A percentile compares a stretch with the other conserved stretches of the same genome.
Conservation (phyloP, 257 asterid genomes). For the Anisodus acutangulus region DNA sequence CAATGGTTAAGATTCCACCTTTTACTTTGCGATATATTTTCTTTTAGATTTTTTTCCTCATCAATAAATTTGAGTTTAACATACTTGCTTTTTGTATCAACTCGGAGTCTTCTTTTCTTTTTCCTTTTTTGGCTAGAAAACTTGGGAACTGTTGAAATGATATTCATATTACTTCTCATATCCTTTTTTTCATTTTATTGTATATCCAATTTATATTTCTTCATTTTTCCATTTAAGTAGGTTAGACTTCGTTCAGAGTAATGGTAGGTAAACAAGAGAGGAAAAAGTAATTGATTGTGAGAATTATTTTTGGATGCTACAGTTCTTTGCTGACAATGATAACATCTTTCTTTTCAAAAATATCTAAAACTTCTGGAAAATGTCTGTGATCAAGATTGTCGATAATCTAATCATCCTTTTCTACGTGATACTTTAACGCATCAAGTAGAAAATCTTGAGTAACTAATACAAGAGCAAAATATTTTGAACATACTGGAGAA, state of each 20-base stretch:
- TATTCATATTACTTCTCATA: background rate
- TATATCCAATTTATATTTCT: slow-evolving; percentile 8
- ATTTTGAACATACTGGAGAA: background rate
- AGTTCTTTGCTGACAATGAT: background rate
- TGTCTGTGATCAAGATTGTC: background rate
- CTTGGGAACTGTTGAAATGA: background rate
- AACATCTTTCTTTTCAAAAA: background rate
- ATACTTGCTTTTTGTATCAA: background rate
- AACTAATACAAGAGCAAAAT: background rate
- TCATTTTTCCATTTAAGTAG: background rate
- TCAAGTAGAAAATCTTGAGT: slow-evolving; percentile 1
- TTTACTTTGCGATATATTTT: background rate
- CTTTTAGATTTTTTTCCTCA: background rate
- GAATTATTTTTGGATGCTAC: background rate
- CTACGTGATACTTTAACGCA: no score
- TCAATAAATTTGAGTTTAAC: slow-evolving; percentile 17
- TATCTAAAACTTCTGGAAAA: slow-evolving; percentile 7
- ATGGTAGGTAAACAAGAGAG: slow-evolving; percentile 18
- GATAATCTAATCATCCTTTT: background rate
- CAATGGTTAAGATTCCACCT: background rate
- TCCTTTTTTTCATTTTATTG: background rate
- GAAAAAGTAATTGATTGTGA: background rate
- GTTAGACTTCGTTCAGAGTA: background rate
- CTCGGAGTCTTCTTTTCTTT: background rate
- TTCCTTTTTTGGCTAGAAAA: slow-evolving; percentile 6